These are phyloP conservation scores for Sporothrix dimorphospora DNA, from an alignment of 2,329 filamentous ascomycete species.

Conservation along the genomic window DNA sequence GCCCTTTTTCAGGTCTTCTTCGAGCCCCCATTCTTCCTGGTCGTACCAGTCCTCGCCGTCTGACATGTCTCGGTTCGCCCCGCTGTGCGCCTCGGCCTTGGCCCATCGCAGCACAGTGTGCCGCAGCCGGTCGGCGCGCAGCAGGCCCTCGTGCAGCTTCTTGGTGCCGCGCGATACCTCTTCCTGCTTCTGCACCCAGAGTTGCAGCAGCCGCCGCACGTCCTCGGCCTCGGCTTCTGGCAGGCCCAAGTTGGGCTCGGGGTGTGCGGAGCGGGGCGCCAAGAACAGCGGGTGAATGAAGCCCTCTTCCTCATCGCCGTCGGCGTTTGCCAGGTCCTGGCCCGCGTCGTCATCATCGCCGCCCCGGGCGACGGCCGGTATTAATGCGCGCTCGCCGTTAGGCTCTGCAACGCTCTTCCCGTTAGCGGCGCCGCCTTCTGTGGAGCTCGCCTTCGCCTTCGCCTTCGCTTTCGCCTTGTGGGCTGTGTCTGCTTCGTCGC, in stretches of 20 bases:
- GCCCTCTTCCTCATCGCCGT: slow-evolving; percentile 44
- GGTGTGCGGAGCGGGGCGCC: slow-evolving; percentile 62
- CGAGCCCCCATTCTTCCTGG: slow-evolving; percentile 74
- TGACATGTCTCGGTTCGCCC: slow-evolving; percentile 72
- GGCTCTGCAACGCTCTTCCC: not conserved
- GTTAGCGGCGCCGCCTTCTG: not conserved
- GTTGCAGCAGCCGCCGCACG: slow-evolving; percentile 70
- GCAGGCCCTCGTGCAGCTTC: slow-evolving; percentile 69
- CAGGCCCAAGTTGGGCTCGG: slow-evolving; percentile 72
- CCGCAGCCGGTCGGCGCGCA: slow-evolving; percentile 72
- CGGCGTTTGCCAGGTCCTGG: not conserved
- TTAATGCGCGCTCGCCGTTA: slow-evolving; percentile 17
- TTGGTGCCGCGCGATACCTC: slow-evolving; percentile 74
- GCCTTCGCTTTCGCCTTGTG: not conserved
- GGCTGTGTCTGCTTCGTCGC: not conserved
- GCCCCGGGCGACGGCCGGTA: not conserved
- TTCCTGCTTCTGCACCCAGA: slow-evolving; percentile 85
- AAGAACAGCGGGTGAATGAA: slow-evolving; percentile 76
- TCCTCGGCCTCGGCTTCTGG: slow-evolving; percentile 77
- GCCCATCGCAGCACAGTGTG: slow-evolving; percentile 73
- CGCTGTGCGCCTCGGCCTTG: slow-evolving; percentile 75
- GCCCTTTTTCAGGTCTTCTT: slow-evolving; percentile 77
- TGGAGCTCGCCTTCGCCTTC: not conserved
- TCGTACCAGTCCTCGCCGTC: slow-evolving; percentile 92
- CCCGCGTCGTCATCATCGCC: not conserved